phyloP scores from a whole-genome alignment of 306 rosid species.

The Quercus rubra region DNA sequence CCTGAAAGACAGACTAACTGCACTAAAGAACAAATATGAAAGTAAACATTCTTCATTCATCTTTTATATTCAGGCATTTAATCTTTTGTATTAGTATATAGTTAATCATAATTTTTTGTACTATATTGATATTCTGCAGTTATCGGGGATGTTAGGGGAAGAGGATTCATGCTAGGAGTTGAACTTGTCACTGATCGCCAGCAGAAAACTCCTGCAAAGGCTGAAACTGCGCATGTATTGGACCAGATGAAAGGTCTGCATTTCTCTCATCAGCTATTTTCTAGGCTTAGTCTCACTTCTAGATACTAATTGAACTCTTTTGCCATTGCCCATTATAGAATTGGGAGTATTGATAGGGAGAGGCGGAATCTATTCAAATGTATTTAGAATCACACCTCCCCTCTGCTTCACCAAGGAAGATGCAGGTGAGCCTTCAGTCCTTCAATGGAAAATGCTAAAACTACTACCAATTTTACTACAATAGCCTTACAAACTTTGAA shows the following conservation, averaged over 20 bases:
- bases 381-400: conserved; percentile 92
- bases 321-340: conserved; percentile 31
- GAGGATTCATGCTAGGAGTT: conserved; percentile 85
- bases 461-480: too few relatives aligned
- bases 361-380: conserved; percentile 89
- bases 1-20: conserved; percentile 64
- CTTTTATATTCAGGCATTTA: neutral
- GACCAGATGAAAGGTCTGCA: conserved; percentile 77
- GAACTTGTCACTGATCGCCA: conserved; percentile 79
- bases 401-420: conserved; percentile 84
- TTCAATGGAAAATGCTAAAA: too few relatives aligned
- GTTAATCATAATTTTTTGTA: neutral
- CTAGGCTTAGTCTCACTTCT: neutral
- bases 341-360: conserved; percentile 81
- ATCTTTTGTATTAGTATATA: neutral
- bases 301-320: conserved; percentile 10
- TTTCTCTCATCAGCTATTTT: neutral
- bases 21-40: conserved; percentile 70
- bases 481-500: too few relatives aligned
- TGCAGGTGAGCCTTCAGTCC: conserved; percentile 54
- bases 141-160: conserved; percentile 89
- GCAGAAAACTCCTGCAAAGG: conserved; percentile 82
- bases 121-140: conserved; percentile 30
- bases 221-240: conserved; percentile 65
- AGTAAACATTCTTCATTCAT: conserved; percentile 30